Base-by-base conservation (phyloP, 2,329 filamentous ascomycete genomes). In the Fusarium sp. region DNA sequence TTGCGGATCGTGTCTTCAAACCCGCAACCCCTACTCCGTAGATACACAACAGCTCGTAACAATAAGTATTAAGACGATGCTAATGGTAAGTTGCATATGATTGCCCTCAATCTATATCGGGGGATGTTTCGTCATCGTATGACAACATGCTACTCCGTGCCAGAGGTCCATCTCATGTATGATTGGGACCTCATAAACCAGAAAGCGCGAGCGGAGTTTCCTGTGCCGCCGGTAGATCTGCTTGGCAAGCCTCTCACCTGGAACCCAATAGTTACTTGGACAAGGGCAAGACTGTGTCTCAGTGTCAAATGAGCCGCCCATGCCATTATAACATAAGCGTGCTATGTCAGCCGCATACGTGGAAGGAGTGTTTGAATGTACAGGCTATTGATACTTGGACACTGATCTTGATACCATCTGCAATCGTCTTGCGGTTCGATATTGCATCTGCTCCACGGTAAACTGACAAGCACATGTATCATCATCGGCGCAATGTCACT, bases 391-490 rank as follows among this genome's bases (percentile, higher is more conserved):
- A 67, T 59, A 50, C 44, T 49, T 48, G 44, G 54, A 65, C 41
- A 62, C n/a, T 48, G 48, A 72, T 71, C 66, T 70, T 29, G 50
- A 59, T 48, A 50, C 67, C 55, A 67, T 69, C 66, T 72, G 58
- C 59, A 33, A 56, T 47, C 41, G 38, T 48, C 21, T 38, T 23
- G 41, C 46, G 21, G 56, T 50, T 42, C n/a, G 47, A 39, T 55
- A 49, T n/a, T 54, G 33, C 28, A 46, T 38, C 41, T 33, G 46
- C 28, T 29, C 46, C 42, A 50, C 39, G 23, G n/a, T 37, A 13
- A 49, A 58, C 28, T 35, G 56, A 49, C 46, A 42, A 58, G 39
- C 42, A 61, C 56, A 47, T 47, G 31, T 18, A 50, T 31, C 20
- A 54, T 52, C 61, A 55, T 57, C 33, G 52, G 56, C 54, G 59